These are phyloP conservation scores for Choanephora cucurbitarum DNA, from an alignment of 371 early-diverging fungal genomes.

Conservation along the genomic window DNA sequence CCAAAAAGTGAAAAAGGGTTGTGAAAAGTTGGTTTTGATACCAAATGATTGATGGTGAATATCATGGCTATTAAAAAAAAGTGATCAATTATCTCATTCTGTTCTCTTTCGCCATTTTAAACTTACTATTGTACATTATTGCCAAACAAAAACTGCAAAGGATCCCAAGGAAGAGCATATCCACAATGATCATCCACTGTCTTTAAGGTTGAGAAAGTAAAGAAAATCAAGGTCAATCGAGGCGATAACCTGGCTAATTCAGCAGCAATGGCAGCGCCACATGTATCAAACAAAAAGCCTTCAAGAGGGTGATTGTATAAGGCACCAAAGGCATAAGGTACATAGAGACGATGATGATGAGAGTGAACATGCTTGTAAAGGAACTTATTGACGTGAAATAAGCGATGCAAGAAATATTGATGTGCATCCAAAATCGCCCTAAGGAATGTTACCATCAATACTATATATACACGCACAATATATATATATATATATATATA, in stretches of 20 bases:
- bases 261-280: conserved; percentile 67
- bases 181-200: conserved; percentile 86
- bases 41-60: conserved; percentile 71
- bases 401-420: conserved; percentile 80
- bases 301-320: conserved; percentile 83
- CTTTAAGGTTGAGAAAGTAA: conserved; percentile 75
- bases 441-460: too few relatives aligned
- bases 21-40: conserved; percentile 65
- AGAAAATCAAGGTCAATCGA: conserved; percentile 66
- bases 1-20: conserved; percentile 82
- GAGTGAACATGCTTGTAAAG: conserved; percentile 78
- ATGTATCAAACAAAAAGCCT: conserved; percentile 75
- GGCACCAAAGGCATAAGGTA: conserved; percentile 79
- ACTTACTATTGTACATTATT: conserved; percentile 77
- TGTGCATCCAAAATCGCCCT: conserved; percentile 65
- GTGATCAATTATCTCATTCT: background rate
- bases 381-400: conserved; percentile 68
- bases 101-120: background rate
- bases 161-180: conserved; percentile 80
- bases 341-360: conserved; percentile 76
- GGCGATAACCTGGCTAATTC: conserved; percentile 73
- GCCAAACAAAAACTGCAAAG: conserved; percentile 62
- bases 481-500: background rate
- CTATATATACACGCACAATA: conserved; percentile 5
- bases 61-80: conserved; percentile 53